These are phyloP conservation scores for Fusarium oligoseptatum DNA, from an alignment of 2,329 filamentous ascomycete genomes.

Conservation along the genomic window DNA sequence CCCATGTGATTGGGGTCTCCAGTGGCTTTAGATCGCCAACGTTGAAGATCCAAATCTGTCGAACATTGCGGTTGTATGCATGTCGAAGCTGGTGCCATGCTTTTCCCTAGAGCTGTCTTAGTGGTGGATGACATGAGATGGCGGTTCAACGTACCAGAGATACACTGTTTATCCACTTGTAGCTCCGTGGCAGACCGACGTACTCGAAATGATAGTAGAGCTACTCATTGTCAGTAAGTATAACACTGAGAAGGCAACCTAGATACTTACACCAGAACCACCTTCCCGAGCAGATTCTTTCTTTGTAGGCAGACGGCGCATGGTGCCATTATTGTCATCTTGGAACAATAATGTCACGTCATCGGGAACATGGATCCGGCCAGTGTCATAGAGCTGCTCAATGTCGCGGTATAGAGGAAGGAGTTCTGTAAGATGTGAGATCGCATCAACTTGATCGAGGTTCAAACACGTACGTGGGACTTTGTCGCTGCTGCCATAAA, in stretches of 20 bases:
- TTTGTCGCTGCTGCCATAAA: conserved; percentile 60
- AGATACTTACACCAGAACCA: conserved; percentile 64
- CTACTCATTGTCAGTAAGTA: conserved; percentile 45
- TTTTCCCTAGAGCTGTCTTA: conserved; percentile 46
- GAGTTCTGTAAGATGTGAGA: conserved; percentile 56
- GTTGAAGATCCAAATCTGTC: conserved; percentile 73
- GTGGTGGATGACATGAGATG: rapidly evolving
- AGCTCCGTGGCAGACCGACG: conserved; percentile 71
- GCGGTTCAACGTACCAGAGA: conserved; percentile 56
- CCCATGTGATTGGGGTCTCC: conserved; percentile 68
- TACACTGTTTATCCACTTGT: conserved; percentile 74
- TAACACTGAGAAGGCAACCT: rapidly evolving
- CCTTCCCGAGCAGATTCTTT: conserved; percentile 66
- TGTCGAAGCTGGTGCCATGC: conserved; percentile 66
- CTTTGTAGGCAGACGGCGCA: conserved; percentile 67
- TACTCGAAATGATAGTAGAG: conserved; percentile 71
- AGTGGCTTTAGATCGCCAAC: conserved; percentile 72
- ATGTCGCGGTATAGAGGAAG: conserved; percentile 77
- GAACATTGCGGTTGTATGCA: conserved; percentile 62
- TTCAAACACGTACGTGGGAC: conserved; percentile 54
- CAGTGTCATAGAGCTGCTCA: conserved; percentile 71
- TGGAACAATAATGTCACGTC: conserved; percentile 73
- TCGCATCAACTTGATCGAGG: rapidly evolving
- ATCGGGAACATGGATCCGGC: conserved; percentile 67
- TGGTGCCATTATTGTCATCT: conserved; percentile 74